phyloP scores from a whole-genome alignment of 2,329 filamentous ascomycete species.

The Aspergillus alliaceus region DNA sequence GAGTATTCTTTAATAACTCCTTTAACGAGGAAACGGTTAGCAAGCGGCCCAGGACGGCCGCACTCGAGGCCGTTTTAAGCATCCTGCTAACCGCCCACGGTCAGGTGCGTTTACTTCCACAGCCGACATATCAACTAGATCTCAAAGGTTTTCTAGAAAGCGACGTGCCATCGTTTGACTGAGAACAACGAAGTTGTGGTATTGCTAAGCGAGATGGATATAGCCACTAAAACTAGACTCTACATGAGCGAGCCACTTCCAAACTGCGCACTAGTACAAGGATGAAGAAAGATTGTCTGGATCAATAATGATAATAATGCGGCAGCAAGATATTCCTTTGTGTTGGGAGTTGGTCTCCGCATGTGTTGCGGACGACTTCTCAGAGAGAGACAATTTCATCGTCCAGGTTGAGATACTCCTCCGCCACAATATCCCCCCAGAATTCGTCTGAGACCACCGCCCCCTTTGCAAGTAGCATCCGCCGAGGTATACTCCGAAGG shows the following conservation, averaged over 20 bases:
- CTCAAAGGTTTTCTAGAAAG: too few relatives aligned
- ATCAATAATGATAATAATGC: too few relatives aligned
- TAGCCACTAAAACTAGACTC: slow-evolving; percentile 1
- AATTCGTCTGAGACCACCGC: slow-evolving; percentile 5
- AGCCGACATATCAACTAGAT: too few relatives aligned
- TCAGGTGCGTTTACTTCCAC: too few relatives aligned
- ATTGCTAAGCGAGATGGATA: neutral
- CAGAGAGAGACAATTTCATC: slow-evolving; percentile 4
- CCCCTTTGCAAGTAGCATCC: slow-evolving; percentile 8
- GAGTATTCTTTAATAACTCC: too few relatives aligned
- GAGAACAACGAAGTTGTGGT: neutral
- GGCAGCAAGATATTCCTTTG: too few relatives aligned
- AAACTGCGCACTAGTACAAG: neutral
- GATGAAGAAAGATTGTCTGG: neutral
- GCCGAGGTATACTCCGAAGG: slow-evolving; percentile 9
- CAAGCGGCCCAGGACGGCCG: too few relatives aligned
- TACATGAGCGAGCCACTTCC: neutral
- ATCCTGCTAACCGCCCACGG: too few relatives aligned
- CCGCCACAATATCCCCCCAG: slow-evolving; percentile 13
- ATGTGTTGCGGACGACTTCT: slow-evolving; percentile 1
- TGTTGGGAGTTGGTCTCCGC: neutral
- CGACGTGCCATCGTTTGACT: slow-evolving; percentile 1
- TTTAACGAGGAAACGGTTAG: too few relatives aligned
- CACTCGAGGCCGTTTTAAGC: too few relatives aligned
- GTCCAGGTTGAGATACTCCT: slow-evolving; percentile 11